These are phyloP conservation scores for Stenocarpella maydis DNA, from an alignment of 2,329 filamentous ascomycete genomes.

Conservation along the genomic window DNA sequence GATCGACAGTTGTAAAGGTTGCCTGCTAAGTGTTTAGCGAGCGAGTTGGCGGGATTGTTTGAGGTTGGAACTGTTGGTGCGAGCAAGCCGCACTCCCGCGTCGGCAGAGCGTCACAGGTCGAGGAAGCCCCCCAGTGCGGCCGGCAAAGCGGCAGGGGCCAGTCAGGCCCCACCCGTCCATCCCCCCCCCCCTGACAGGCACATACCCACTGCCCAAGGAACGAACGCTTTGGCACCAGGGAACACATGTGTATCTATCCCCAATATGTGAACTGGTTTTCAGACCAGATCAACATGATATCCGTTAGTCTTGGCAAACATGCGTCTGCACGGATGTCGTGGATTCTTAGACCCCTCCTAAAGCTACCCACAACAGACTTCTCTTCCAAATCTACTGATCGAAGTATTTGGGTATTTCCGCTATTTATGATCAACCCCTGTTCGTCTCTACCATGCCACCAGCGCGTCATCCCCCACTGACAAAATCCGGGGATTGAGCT, in stretches of 20 bases:
- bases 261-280: not conserved
- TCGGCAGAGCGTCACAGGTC: conserved; percentile 16
- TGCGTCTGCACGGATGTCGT: too few species aligned
- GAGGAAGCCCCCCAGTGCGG: not conserved
- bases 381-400: conserved; percentile 16
- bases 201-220: not conserved
- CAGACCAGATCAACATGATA: not conserved
- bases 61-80: not conserved
- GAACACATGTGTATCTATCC: not conserved
- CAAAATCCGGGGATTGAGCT: not conserved
- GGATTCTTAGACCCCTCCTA: not conserved
- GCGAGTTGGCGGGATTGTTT: conserved; percentile 1
- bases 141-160: conserved; percentile 13
- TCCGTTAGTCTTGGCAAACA: too few species aligned
- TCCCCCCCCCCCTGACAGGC: not conserved
- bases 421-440: conserved; percentile 4
- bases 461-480: not conserved
- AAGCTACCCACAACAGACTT: not conserved
- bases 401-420: conserved; percentile 27
- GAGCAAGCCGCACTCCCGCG: not conserved
- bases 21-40: not conserved
- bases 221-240: not conserved
- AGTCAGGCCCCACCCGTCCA: not conserved
- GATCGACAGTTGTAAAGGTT: too few species aligned
- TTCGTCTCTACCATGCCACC: not conserved